These are phyloP conservation scores for Yarrowia deformans DNA, from an alignment of 805 yeast genomes.

Conservation along the genomic window DNA sequence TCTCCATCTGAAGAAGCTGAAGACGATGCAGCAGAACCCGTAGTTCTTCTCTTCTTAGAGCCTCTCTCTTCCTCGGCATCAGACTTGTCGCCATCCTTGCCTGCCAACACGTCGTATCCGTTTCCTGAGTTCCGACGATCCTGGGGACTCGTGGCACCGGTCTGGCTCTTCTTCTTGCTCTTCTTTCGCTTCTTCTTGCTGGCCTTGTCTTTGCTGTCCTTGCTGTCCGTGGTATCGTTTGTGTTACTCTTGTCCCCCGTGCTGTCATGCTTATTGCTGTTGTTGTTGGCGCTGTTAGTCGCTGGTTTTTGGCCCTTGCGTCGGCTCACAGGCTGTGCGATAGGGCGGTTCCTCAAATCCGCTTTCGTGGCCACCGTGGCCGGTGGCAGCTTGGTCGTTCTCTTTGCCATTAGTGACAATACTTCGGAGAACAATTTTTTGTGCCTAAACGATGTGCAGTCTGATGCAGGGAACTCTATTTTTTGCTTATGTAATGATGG, in stretches of 20 bases:
- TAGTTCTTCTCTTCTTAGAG: slow-evolving; percentile 24
- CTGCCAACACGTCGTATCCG: slow-evolving; percentile 13
- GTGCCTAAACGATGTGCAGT: slow-evolving; percentile 29
- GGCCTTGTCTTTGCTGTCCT: slow-evolving; percentile 25
- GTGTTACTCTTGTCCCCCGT: slow-evolving; percentile 4
- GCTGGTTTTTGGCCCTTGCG: slow-evolving; percentile 11
- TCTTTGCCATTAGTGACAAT: slow-evolving; percentile 32
- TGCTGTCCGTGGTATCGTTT: slow-evolving; percentile 15
- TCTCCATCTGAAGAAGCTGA: background rate
- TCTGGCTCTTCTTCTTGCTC: slow-evolving; percentile 21
- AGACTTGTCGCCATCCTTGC: background rate
- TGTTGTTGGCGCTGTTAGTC: background rate
- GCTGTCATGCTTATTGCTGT: slow-evolving; percentile 3
- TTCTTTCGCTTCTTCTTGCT: slow-evolving; percentile 14
- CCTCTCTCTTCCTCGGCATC: background rate
- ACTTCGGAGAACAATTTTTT: slow-evolving; percentile 26
- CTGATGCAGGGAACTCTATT: slow-evolving; percentile 8
- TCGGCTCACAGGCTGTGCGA: slow-evolving; percentile 28
- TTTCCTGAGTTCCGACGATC: slow-evolving; percentile 24
- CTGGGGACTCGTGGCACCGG: slow-evolving; percentile 3
- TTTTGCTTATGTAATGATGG: slow-evolving; percentile 6
- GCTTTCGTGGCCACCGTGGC: slow-evolving; percentile 32
- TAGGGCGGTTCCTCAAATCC: slow-evolving; percentile 30
- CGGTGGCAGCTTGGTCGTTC: slow-evolving; percentile 35
- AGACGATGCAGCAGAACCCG: background rate